Base-by-base conservation (phyloP, 2,329 filamentous ascomycete genomes). In the Pestalotiopsis sp. region DNA sequence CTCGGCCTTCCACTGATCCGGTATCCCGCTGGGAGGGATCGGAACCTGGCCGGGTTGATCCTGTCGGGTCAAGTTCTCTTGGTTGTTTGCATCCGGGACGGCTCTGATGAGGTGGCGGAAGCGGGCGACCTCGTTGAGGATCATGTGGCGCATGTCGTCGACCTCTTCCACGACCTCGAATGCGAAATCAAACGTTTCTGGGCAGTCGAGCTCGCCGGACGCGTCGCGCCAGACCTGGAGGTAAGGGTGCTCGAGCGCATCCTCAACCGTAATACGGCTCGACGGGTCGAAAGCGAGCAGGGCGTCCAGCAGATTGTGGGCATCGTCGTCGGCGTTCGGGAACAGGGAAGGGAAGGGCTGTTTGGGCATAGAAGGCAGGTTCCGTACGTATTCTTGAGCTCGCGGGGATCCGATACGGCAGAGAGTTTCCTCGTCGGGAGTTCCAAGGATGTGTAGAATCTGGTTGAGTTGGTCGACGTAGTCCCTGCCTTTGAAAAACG, bases 391-490 rank as follows among this genome's bases (percentile, higher is more conserved):
- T 82, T 99, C 96, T 82, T 98, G 96, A 17, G 96, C 96, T 72
- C 96, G 92, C 12, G 94, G 94, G 4, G 95, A 98, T 67, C 96
- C 96, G 78, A 99, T 99, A 73, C 96, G 93, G 31, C 90, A 91
- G 23, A 99, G 88, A 0, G 96, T 99, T 80, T 97, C 94, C 81
- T 98, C 95, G 78, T 95, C 97, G 56, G 96, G 96, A 1, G 95
- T 99, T 72, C 96, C 96, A 66, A 99, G 92, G 80, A 97, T 98
- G 85, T 98, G 95, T 68, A 99, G 88, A 78, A 99, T 99, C 84
- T 99, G 96, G 87, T 99, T 99, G 73, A 99, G 90, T 85, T 99
- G 96, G 83, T 99, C 96, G 81, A 99, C 96, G 78, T 99, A 99
- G 84, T 99, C 96, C 71, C 96, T 93, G 69, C 96, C 96, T 84